Conservation (phyloP, 2,329 filamentous ascomycete genomes). For the Verticillium tricorpus region DNA sequence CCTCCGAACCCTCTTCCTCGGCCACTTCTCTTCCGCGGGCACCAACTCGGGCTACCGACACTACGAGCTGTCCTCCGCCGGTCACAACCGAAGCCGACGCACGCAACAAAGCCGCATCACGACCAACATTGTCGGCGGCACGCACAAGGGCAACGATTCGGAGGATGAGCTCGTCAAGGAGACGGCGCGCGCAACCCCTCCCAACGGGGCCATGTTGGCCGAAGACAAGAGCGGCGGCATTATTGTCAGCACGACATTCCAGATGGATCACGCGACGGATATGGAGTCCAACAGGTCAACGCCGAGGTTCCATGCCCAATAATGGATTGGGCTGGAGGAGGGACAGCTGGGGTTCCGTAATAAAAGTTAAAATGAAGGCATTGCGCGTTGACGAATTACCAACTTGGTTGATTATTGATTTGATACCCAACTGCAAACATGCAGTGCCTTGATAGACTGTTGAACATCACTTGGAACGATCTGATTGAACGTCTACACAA, state of each 20-base stretch:
- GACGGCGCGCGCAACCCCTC: background rate
- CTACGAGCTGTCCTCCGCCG: constrained; percentile 8
- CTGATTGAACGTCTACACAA: no score
- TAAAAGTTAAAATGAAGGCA: no score
- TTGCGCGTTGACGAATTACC: no score
- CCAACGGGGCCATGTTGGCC: background rate
- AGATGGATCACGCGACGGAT: constrained; percentile 1
- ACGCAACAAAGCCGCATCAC: constrained; percentile 8
- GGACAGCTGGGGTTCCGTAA: no score
- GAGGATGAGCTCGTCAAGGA: constrained; percentile 9
- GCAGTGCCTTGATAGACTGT: no score
- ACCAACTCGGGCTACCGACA: constrained; percentile 7
- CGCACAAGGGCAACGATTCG: constrained; percentile 7
- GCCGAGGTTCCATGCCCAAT: background rate
- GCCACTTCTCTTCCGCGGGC: constrained; percentile 5
- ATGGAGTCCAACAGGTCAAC: background rate
- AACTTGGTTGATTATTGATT: no score
- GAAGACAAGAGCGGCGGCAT: constrained; percentile 2
- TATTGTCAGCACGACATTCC: constrained; percentile 8
- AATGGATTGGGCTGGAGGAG: background rate
- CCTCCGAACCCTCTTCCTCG: constrained; percentile 7
- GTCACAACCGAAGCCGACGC: background rate
- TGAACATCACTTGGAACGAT: no score
- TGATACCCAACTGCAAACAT: no score
- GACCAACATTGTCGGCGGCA: constrained; percentile 8